Conservation (phyloP, 805 yeast species). For the Wickerhamiella azymoides region DNA sequence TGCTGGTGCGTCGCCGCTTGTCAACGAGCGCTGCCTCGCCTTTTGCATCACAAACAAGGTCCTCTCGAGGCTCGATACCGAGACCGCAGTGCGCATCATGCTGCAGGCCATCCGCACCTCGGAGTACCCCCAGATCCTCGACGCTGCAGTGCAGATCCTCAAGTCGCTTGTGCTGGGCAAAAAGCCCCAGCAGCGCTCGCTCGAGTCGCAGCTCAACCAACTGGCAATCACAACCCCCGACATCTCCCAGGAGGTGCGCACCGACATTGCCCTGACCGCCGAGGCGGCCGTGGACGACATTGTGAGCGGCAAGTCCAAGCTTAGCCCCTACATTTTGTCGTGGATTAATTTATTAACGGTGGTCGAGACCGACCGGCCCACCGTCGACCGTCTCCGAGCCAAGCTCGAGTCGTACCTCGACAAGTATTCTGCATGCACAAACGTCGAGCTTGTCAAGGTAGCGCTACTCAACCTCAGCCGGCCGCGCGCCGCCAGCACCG, state of each 20-base stretch:
- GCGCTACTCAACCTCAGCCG: not conserved
- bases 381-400: slow-evolving; percentile 24
- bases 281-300: slow-evolving; percentile 11
- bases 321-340: slow-evolving; percentile 29
- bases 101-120: slow-evolving; percentile 50
- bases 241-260: slow-evolving; percentile 8
- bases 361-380: slow-evolving; percentile 24
- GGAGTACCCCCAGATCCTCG: slow-evolving; percentile 47
- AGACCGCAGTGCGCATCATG: slow-evolving; percentile 43
- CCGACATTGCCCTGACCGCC: slow-evolving; percentile 12
- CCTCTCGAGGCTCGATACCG: slow-evolving; percentile 44
- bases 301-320: not conserved
- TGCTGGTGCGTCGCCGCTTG: slow-evolving; percentile 26
- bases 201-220: not conserved
- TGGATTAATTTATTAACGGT: slow-evolving; percentile 41
- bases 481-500: not conserved
- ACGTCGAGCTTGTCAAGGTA: not conserved
- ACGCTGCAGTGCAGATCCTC: slow-evolving; percentile 50
- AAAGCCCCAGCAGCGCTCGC: not conserved
- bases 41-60: slow-evolving; percentile 53
- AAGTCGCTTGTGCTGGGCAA: slow-evolving; percentile 37
- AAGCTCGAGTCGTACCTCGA: slow-evolving; percentile 19
- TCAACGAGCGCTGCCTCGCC: slow-evolving; percentile 24
- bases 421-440: slow-evolving; percentile 14
- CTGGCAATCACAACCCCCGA: not conserved